Base-by-base conservation (phyloP, 2,329 filamentous ascomycete species). In the Ramularia endophylla region DNA sequence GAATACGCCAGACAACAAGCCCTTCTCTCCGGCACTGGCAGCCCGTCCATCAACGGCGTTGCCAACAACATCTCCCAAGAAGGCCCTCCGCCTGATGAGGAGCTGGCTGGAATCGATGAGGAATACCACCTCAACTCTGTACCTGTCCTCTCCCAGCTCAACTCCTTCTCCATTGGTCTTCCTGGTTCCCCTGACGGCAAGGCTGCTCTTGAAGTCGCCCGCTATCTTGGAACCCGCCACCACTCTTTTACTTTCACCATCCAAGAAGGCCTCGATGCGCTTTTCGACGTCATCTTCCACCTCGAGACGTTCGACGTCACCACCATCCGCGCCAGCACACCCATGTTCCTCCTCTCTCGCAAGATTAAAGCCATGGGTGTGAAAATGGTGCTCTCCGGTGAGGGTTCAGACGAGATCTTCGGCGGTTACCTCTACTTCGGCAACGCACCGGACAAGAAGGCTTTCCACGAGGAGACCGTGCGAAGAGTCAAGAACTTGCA, bases 351-450 rank as follows among this genome's bases (percentile, higher is more conserved):
- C 50, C 78, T 98, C 35, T 92, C 87, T 48, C 83, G 94, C 65
- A 98, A 98, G 76, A 98, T 98, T 75, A 98, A 98, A 77, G 92
- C 89, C 27, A 90, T 95, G 82, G 92, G 92, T 51, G 86, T 98
- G 62, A 98, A 98, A 80, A 98, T 98, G 92, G 92, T 98, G 43
- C 77, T 98, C 48, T 94, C 85, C 59, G 92, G 92, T 48, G 92
- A 98, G 70, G 92, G 92, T 36, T 92, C 85, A 60, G 92, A 98
- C 66, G 92, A 98, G 71, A 95, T 95, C 64, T 97, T 97, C 56
- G 92, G 92, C 50, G 92, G 92, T 39, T 98, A 98, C 68, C 80
- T 98, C 15, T 98, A 98, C 76, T 98, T 98, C 80, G 88, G 95
- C 68, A 85, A 83, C 47, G 92, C 92, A 2, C 92, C 92, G 16